These are phyloP conservation scores for Ilex aquifolium DNA, from an alignment of 257 asterid genomes.

Conservation along the genomic window DNA sequence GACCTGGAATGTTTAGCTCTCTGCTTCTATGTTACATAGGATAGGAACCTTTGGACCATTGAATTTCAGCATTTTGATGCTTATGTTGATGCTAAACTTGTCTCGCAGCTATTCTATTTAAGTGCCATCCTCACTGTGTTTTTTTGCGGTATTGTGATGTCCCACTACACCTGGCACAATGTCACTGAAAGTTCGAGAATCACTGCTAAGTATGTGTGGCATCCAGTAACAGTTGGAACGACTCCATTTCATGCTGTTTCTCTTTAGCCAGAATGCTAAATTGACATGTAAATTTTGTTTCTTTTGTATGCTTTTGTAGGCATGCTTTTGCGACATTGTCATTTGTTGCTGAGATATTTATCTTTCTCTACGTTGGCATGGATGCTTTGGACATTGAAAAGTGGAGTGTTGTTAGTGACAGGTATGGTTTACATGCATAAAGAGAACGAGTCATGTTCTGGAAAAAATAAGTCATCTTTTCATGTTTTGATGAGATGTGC, in stretches of 20 bases:
- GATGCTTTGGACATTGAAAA: constrained; percentile 13
- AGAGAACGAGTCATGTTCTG: not conserved
- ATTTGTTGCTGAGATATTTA: constrained; percentile 11
- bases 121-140: constrained; percentile 12
- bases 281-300: not conserved
- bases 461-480: no score
- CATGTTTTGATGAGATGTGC: not conserved
- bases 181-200: constrained; percentile 7
- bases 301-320: not conserved
- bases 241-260: not conserved
- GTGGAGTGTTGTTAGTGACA: constrained; percentile 7
- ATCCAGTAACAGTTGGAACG: not conserved
- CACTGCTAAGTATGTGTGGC: constrained; percentile 5
- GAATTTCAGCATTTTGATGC: not conserved
- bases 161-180: constrained; percentile 14
- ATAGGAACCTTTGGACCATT: no score
- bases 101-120: constrained; percentile 8
- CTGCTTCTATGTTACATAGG: not conserved
- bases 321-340: constrained; percentile 12
- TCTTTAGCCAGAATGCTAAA: not conserved
- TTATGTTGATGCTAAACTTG: not conserved
- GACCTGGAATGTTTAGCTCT: not conserved
- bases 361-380: constrained; percentile 14
- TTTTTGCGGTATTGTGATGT: constrained; percentile 13
- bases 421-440: not conserved